Evolutionary conservation across 2,329 filamentous ascomycete species (phyloP), one percentile per base, ranked within the genome.

Genomic region (Penicillium sp.): DNA sequence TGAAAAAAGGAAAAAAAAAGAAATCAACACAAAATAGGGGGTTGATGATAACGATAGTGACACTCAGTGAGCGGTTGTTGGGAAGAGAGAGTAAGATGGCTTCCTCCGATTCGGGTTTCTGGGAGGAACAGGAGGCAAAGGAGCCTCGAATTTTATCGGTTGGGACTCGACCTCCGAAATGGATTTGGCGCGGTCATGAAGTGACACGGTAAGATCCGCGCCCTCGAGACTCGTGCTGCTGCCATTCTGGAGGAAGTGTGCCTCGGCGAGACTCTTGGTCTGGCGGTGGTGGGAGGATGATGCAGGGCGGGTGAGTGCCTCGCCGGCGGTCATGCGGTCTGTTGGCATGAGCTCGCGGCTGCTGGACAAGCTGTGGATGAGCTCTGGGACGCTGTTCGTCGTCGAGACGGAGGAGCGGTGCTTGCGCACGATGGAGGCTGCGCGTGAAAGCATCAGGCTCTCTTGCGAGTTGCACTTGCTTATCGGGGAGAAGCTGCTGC

Each of bases 381-480:
- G 66, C 43, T 81, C 79, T 1, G 78, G 78, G 17, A 80, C 72
- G 57, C 75, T 79, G 23, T 70, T 73, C 19, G 77, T 77, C 2
- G 77, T 77, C 2, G 79, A 81, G 29, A 77, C 70, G 3, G 77
- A 79, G 4, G 78, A 80, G 53, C 78, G 75, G 62, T 79, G 78
- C 55, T 79, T 79, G 47, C 77, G 76, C 39, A 73, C 75, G 55
- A 78, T 74, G 0, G 77, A 79, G n/a, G 77, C 76, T 9, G 78
- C 76, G 41, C 77, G 77, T 7, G 81, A 83, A 52, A 82, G 72
- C 41, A 83, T 77, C 61, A 83, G 78, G 66, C 81, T 84, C 66
- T 84, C 82, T 57, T 83, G 82, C 6, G 82, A 84, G 67, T 81
- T 83, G 62, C 79, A 80, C 61, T 83, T 83, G 75, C 82, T 84